Evolutionary conservation across 768 basidiomycete genomes (phyloP), one percentile per base, ranked within the genome.

Genomic region (Leccinum olivaceopallidum): DNA sequence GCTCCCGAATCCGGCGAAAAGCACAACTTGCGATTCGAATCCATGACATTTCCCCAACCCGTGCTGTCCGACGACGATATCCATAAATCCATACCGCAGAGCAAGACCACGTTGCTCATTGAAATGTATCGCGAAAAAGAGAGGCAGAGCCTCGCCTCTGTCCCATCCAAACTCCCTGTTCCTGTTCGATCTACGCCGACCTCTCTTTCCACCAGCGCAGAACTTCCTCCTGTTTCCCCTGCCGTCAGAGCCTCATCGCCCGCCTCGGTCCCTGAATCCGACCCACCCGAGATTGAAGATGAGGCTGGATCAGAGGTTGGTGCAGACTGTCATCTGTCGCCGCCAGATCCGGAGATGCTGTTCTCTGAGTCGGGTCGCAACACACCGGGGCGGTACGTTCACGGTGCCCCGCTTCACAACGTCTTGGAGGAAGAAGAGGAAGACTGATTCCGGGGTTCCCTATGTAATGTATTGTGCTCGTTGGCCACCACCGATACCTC

Each of bases 331-430:
- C 44, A 62, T 22, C 63, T 75, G 13, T 76, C 79, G 34, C 73
- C 72, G 4, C 77, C 78, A 6, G 69, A 69, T 2, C 53, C 79
- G 6, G 67, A 67, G 2, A 51, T 78, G 7, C 61, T 75, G 10
- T 65, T 78, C 16, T 77, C 77, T n/a, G 84, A 85, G 20, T 73
- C 78, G 8, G 85, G 85, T 5, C 79, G 84, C n/a, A 77, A 74
- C 20, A 89, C 87, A 65, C 89, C 89, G 12, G 83, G 73, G 36
- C 83, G 90, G 48, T 94, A 94, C 69, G 72, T 91, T 14, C 92
- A 94, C 67, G 92, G 92, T 26, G 89, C 90, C 8, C 92, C 92
- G 30, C 79, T 94, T 67, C 90, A 93, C 64, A 94, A 94, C 62
- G 92, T 94, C 47, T 24, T 92, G 53, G 92, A 93, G 71, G 91